These are phyloP conservation scores for Tylopilus sp. DNA, from an alignment of 768 basidiomycete genomes.

Conservation along the genomic window DNA sequence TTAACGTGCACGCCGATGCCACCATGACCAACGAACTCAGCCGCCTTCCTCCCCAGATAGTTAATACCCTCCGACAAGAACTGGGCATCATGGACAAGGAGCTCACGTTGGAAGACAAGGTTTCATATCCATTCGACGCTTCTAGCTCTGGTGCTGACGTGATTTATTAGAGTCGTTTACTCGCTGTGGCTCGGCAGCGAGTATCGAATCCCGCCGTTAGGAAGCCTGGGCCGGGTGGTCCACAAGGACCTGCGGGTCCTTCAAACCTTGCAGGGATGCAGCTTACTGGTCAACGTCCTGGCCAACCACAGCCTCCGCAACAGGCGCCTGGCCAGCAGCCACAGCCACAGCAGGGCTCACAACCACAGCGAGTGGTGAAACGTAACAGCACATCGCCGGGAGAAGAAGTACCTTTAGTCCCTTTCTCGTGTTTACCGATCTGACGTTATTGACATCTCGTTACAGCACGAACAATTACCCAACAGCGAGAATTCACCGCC, in stretches of 20 bases:
- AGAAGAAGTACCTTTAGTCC: constrained; percentile 47
- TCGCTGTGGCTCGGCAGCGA: constrained; percentile 28
- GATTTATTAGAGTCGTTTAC: constrained; percentile 35
- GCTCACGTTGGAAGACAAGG: constrained; percentile 60
- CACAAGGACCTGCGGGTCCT: constrained; percentile 24
- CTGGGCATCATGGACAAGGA: constrained; percentile 47
- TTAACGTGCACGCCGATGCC: constrained; percentile 19
- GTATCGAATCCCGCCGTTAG: constrained; percentile 8
- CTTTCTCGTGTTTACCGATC: neutral
- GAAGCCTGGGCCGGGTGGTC: constrained; percentile 31
- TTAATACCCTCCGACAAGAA: constrained; percentile 42
- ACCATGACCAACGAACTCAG: constrained; percentile 41
- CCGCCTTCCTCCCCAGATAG: constrained; percentile 46
- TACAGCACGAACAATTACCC: constrained; percentile 45
- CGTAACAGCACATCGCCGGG: constrained; percentile 61
- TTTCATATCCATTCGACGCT: constrained; percentile 4
- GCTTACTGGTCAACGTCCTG: constrained; percentile 40
- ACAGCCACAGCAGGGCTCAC: constrained; percentile 12
- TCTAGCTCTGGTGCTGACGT: constrained; percentile 10
- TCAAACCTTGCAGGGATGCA: constrained; percentile 34
- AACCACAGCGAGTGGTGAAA: constrained; percentile 36
- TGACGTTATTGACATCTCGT: constrained; percentile 2
- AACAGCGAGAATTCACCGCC: constrained; percentile 56
- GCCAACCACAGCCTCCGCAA: constrained; percentile 27
- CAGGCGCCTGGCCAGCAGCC: constrained; percentile 28